Evolutionary conservation across 1,139 yeast species (phyloP).

Genomic region (Blastobotrys apis): DNA sequence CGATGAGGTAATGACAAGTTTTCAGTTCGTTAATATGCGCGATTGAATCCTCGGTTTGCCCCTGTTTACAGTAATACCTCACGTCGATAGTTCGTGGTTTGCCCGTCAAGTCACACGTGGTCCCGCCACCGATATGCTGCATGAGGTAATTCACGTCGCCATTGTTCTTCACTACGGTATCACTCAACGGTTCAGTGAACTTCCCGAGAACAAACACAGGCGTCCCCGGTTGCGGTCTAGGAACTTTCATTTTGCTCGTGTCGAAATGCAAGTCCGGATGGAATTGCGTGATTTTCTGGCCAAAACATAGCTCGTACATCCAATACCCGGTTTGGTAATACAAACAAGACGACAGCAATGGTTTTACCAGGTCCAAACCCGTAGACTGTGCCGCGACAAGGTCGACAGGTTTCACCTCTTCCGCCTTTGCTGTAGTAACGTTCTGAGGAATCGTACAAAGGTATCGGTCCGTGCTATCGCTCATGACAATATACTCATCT

Average conservation of each 20-base stretch:
- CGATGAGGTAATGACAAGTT: constrained; percentile 68
- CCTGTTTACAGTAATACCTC: constrained; percentile 61
- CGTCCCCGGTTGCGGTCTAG: constrained; percentile 1
- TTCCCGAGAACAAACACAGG: constrained; percentile 45
- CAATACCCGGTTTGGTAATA: constrained; percentile 50
- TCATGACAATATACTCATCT: background rate
- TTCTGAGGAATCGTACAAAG: constrained; percentile 8
- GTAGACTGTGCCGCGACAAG: constrained; percentile 15
- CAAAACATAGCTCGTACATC: constrained; percentile 59
- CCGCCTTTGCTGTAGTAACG: background rate
- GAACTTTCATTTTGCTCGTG: constrained; percentile 18
- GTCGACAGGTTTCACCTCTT: constrained; percentile 3
- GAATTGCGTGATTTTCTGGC: constrained; percentile 54
- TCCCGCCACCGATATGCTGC: constrained; percentile 58
- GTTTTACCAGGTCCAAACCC: constrained; percentile 30
- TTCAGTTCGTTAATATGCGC: constrained; percentile 56
- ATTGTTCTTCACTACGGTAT: constrained; percentile 20
- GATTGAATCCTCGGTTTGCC: constrained; percentile 32
- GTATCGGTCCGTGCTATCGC: background rate
- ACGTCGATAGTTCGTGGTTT: constrained; percentile 59
- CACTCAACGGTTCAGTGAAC: constrained; percentile 25
- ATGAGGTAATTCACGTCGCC: constrained; percentile 22
- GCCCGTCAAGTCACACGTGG: constrained; percentile 67
- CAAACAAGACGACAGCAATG: background rate
- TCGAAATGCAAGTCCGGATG: constrained; percentile 39